Conservation (phyloP, 225 moss, liverwort and hornwort species). For the Straminergon stramineum region DNA sequence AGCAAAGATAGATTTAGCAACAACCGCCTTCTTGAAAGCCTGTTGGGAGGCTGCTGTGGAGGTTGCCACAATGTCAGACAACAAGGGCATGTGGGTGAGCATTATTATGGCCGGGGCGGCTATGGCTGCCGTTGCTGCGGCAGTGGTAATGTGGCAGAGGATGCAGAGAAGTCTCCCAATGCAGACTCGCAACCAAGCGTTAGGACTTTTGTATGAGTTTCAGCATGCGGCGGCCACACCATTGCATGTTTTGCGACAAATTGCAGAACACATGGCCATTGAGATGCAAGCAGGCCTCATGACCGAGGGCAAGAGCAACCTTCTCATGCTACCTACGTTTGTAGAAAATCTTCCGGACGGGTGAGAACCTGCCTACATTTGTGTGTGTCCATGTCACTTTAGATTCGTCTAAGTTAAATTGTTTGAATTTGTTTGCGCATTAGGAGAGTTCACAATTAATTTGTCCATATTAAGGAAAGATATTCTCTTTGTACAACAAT, state of each 20-base stretch:
- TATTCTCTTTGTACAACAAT: background rate
- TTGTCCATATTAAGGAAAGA: background rate
- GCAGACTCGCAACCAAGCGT: conserved; percentile 4
- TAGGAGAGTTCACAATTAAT: background rate
- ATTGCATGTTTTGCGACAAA: conserved; percentile 47
- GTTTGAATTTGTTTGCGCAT: background rate
- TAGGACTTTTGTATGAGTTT: conserved; percentile 40
- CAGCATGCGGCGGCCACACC: conserved; percentile 60
- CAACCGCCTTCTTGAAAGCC: background rate
- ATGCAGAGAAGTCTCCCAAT: background rate
- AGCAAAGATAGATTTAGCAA: background rate
- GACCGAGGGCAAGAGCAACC: conserved; percentile 63
- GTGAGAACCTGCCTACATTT: conserved; percentile 7
- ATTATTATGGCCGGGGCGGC: conserved; percentile 18
- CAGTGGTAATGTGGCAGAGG: conserved; percentile 16
- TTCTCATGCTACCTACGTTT: conserved; percentile 77
- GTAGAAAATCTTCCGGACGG: conserved; percentile 64
- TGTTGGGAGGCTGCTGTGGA: conserved; percentile 3
- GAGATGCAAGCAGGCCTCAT: conserved; percentile 77
- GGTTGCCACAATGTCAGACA: conserved; percentile 11
- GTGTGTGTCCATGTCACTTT: background rate
- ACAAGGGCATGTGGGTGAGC: conserved; percentile 12
- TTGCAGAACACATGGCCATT: conserved; percentile 63
- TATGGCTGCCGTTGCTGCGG: conserved; percentile 1
- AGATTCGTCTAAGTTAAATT: background rate